Percentiles rank a stretch among this genome's conserved stretches.
Conservation (phyloP, 1,139 yeast genomes). For the Ogataea hybrid region DNA sequence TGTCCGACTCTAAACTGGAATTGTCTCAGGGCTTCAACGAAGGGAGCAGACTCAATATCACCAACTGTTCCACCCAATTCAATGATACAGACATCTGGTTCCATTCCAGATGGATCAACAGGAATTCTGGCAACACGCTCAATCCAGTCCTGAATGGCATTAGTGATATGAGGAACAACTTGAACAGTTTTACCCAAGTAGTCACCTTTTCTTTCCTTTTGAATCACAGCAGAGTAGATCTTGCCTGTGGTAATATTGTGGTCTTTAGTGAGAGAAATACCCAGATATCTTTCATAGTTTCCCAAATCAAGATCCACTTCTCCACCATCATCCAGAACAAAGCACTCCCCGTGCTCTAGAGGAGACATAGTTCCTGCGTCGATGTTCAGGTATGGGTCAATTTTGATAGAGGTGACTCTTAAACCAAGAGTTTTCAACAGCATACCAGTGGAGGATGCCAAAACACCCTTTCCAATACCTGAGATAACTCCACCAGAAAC, state of each 20-base stretch:
- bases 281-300: conserved; percentile 94
- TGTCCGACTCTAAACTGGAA: conserved; percentile 96
- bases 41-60: conserved; percentile 98
- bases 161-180: conserved; percentile 96
- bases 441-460: conserved; percentile 96
- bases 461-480: conserved; percentile 98
- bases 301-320: conserved; percentile 98
- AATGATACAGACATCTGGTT: conserved; percentile 90
- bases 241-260: conserved; percentile 99
- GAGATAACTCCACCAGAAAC: conserved; percentile 99
- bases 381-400: conserved; percentile 98
- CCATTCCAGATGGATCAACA: conserved; percentile 86
- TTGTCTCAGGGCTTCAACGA: conserved; percentile 97
- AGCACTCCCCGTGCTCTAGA: conserved; percentile 97
- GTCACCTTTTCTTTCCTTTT: conserved; percentile 94
- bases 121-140: conserved; percentile 90
- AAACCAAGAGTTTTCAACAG: conserved; percentile 89
- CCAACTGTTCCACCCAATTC: conserved; percentile 99
- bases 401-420: conserved; percentile 94
- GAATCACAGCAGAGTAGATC: conserved; percentile 90
- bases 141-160: conserved; percentile 98
- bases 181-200: conserved; percentile 99
- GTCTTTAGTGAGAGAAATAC: conserved; percentile 86
- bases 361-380: conserved; percentile 99
- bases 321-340: conserved; percentile 97